These are phyloP conservation scores for Candida ulmi DNA, from an alignment of 805 yeast species.

Conservation along the genomic window DNA sequence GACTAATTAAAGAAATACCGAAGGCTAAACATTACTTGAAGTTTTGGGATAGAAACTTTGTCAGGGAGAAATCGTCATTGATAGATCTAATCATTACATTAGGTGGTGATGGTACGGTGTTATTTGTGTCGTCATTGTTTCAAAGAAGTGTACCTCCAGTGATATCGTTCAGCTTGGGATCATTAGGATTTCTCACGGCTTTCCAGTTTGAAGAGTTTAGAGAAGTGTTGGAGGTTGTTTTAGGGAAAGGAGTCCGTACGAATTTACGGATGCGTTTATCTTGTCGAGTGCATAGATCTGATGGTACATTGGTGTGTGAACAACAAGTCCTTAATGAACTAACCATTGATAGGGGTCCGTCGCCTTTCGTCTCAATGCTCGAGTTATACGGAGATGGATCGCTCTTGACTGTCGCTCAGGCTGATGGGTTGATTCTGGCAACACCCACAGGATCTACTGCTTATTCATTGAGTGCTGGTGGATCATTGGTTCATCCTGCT, in stretches of 20 bases:
- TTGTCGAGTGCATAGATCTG: slow-evolving; percentile 59
- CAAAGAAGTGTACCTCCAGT: slow-evolving; percentile 89
- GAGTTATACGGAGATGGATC: slow-evolving; percentile 88
- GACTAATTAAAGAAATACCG: slow-evolving; percentile 43
- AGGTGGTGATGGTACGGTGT: slow-evolving; percentile 97
- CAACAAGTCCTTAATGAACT: slow-evolving; percentile 84
- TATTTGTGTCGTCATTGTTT: slow-evolving; percentile 82
- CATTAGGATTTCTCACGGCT: slow-evolving; percentile 87
- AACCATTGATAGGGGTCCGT: slow-evolving; percentile 90
- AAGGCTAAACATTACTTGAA: slow-evolving; percentile 40
- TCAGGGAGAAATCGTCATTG: slow-evolving; percentile 34
- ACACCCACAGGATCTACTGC: slow-evolving; percentile 98
- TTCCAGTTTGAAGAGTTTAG: slow-evolving; percentile 74
- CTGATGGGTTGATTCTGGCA: slow-evolving; percentile 88
- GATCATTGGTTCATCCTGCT: slow-evolving; percentile 89
- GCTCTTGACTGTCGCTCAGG: slow-evolving; percentile 82
- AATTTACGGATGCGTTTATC: slow-evolving; percentile 84
- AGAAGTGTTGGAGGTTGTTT: slow-evolving; percentile 47
- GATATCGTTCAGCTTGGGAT: slow-evolving; percentile 81
- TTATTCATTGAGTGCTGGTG: slow-evolving; percentile 91
- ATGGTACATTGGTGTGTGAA: slow-evolving; percentile 37
- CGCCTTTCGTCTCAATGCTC: slow-evolving; percentile 84
- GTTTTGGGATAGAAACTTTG: slow-evolving; percentile 66
- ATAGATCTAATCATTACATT: slow-evolving; percentile 80
- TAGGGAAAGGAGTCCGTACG: slow-evolving; percentile 67